Evolutionary conservation across 345 rosid species (phyloP), one percentile per base, ranked within the genome.

Genomic region (Populus euphratica): DNA sequence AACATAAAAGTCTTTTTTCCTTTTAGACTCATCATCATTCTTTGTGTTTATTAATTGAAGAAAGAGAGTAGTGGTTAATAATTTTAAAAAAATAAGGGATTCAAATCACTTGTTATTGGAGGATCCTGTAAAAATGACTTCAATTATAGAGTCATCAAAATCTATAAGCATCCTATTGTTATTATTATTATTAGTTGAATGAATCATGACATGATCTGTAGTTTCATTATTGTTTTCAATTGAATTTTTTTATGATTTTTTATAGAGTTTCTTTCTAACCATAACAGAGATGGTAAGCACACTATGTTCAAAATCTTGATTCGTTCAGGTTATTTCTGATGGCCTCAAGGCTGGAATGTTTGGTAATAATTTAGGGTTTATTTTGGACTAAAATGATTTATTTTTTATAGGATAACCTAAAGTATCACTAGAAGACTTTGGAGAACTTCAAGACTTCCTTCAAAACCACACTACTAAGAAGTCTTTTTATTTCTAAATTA

Each of bases 91-190:
- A 63, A 63, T 38, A 72, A 91, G 80, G 77, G 92, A 96, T 83
- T 88, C 99, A 2, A 89, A 88, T 76, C 97, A 95, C 89, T 80
- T 95, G 85, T 96, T 95, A 73, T 94, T 92, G 33, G 99, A 95
- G 78, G 99, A 93, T 91, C 99, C 99, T 6, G 93, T 95, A 80
- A 86, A 98, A 92, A 95, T 95, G 98, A 96, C 96, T 80, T 91
- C 96, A 56, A 92, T 95, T 79, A 94, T 95, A 79, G 96, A 95
- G 86, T 91, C 98, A 43, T 92, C 99, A 44, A 96, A 96, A 83
- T 76, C 93, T 25, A 97, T 96, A 49, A 91, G 89, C 83, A 47
- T 23, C 27, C 25, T 33, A 33, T 3, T 33, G 4, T 3, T 33
- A 33, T 3, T 33, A 31, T 31, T 31, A 33, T 47, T 13, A 12